A percentile compares a stretch with the other conserved stretches of the same genome.
Conservation (phyloP, 192 early-diverging fungal species). For the Coemansia sp. region DNA sequence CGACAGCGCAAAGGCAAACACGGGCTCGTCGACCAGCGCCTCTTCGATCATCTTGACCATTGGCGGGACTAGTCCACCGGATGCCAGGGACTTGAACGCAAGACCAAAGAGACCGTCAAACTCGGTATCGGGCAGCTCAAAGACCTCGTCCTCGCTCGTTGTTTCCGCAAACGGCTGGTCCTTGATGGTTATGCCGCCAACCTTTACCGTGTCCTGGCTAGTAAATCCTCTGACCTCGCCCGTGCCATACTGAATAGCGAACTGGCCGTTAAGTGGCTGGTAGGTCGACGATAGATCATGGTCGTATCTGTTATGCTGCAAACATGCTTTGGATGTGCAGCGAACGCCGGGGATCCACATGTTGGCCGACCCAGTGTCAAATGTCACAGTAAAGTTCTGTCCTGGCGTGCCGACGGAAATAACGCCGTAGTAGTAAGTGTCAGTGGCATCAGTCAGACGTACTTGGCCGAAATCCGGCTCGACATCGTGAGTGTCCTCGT, state of each 20-base stretch:
- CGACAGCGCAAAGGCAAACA: slow-evolving; percentile 52
- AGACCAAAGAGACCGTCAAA: slow-evolving; percentile 57
- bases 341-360: slow-evolving; percentile 59
- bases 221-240: slow-evolving; percentile 52
- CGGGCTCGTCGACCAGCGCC: slow-evolving; percentile 42
- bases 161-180: slow-evolving; percentile 54
- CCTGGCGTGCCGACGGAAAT: slow-evolving; percentile 66
- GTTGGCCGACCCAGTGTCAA: slow-evolving; percentile 74
- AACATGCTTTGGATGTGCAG: slow-evolving; percentile 47
- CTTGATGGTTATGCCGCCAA: slow-evolving; percentile 48
- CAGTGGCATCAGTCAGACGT: slow-evolving; percentile 47
- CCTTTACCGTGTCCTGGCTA: slow-evolving; percentile 46
- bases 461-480: slow-evolving; percentile 53
- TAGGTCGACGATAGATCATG: slow-evolving; percentile 42
- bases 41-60: slow-evolving; percentile 52
- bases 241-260: slow-evolving; percentile 52
- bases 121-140: slow-evolving; percentile 44
- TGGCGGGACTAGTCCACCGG: slow-evolving; percentile 44
- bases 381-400: slow-evolving; percentile 62
- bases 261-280: slow-evolving; percentile 40
- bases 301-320: slow-evolving; percentile 47
- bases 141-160: slow-evolving; percentile 50
- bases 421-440: slow-evolving; percentile 57
- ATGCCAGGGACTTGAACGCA: slow-evolving; percentile 47
- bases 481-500: slow-evolving; percentile 40